A percentile compares a stretch with the other conserved stretches of the same genome.
Conservation (phyloP, 306 rosid genomes). For the Fragaria ananassa region DNA sequence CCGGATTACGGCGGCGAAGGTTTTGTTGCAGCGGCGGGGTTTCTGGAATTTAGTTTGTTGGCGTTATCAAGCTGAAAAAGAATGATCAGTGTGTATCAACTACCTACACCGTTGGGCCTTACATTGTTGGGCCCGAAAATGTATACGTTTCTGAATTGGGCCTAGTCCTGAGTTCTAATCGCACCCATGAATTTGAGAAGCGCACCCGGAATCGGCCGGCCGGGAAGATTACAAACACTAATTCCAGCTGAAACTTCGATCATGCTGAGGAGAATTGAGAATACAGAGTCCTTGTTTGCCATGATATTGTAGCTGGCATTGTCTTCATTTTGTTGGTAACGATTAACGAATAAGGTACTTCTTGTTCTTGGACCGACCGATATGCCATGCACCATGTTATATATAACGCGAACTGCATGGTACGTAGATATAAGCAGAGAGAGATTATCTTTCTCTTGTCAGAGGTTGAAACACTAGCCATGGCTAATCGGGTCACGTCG, state of each 20-base stretch:
- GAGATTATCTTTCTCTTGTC: background rate
- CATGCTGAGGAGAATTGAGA: background rate
- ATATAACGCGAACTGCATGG: background rate
- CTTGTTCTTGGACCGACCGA: conserved; percentile 4
- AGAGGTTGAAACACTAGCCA: background rate
- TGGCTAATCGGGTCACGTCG: conserved; percentile 38
- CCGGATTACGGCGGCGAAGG: background rate
- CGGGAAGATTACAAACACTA: background rate
- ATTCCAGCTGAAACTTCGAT: background rate
- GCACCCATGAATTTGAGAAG: background rate
- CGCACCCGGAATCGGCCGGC: background rate
- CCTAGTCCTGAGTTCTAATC: background rate
- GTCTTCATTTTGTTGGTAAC: background rate
- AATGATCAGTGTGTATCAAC: conserved; percentile 5
- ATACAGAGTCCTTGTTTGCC: background rate
- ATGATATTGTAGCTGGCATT: background rate
- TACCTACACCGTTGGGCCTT: background rate
- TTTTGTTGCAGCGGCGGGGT: conserved; percentile 11
- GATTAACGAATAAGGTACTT: conserved; percentile 2
- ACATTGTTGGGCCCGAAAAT: background rate
- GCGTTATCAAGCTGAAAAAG: conserved; percentile 1
- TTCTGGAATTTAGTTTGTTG: background rate
- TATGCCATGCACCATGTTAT: background rate
- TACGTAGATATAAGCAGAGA: background rate
- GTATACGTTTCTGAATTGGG: background rate